Percentiles rank a stretch among this genome's conserved stretches.
phyloP scores from a whole-genome alignment of 108 stramenopile species.

The Licmophora abbreviata region DNA sequence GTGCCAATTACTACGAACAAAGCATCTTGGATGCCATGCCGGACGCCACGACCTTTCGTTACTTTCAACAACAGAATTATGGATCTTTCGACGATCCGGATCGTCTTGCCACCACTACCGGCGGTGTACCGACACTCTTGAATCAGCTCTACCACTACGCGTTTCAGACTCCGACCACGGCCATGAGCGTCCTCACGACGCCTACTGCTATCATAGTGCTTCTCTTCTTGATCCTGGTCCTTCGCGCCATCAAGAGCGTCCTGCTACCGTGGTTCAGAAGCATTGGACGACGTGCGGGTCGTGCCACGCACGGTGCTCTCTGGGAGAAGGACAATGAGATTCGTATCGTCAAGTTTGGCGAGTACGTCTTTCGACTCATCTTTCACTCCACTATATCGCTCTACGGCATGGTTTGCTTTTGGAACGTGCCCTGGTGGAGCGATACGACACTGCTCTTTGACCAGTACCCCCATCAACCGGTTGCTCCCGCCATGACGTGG shows the following conservation, averaged over 20 bases:
- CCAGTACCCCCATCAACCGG: slow-evolving; percentile 54
- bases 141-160: slow-evolving; percentile 41
- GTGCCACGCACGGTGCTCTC: slow-evolving; percentile 48
- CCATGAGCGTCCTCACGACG: slow-evolving; percentile 30
- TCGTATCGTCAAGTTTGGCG: slow-evolving; percentile 76
- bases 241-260: slow-evolving; percentile 42
- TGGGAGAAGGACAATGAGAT: slow-evolving; percentile 57
- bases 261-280: slow-evolving; percentile 49
- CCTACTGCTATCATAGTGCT: slow-evolving; percentile 21
- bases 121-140: no score
- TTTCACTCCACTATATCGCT: slow-evolving; percentile 59
- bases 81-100: no score
- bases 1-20: no score
- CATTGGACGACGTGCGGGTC: slow-evolving; percentile 40
- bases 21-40: no score
- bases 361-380: slow-evolving; percentile 76
- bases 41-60: no score
- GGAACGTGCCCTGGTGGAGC: slow-evolving; percentile 34
- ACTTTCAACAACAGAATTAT: no score
- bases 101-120: no score
- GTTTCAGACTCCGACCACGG: slow-evolving; percentile 43
- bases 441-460: slow-evolving; percentile 44
- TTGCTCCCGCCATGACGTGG: slow-evolving; percentile 77
- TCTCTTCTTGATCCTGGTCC: slow-evolving; percentile 30
- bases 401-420: slow-evolving; percentile 54